These are phyloP conservation scores for Ganoderma lingzhi DNA, from an alignment of 1,284 basidiomycete genomes.

Conservation along the genomic window DNA sequence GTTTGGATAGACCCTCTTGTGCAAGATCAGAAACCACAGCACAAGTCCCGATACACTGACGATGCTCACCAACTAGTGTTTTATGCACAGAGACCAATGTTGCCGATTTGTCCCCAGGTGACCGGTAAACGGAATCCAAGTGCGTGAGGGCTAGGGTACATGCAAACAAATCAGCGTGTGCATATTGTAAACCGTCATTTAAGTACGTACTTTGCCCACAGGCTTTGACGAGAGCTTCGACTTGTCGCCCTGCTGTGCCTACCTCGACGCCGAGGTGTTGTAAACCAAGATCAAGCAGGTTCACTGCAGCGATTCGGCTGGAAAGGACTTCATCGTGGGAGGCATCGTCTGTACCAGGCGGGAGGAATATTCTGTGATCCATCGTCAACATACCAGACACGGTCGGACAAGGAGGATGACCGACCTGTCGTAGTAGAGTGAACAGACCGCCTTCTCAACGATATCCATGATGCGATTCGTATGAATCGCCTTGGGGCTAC, in stretches of 20 bases:
- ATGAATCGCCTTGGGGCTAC: constrained; percentile 47
- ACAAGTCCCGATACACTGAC: background rate
- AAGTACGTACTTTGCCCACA: constrained; percentile 80
- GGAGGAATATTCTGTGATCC: constrained; percentile 63
- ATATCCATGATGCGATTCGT: constrained; percentile 69
- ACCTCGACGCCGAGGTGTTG: constrained; percentile 87
- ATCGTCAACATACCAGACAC: constrained; percentile 3
- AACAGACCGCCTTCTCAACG: constrained; percentile 76
- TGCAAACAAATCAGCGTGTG: constrained; percentile 3
- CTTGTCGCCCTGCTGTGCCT: constrained; percentile 57
- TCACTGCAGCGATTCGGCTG: constrained; percentile 88
- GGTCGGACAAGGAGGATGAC: constrained; percentile 12
- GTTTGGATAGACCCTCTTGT: constrained; percentile 70
- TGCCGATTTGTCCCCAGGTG: constrained; percentile 82
- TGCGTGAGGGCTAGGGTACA: constrained; percentile 67
- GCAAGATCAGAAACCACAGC: background rate
- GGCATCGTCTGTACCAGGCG: constrained; percentile 77
- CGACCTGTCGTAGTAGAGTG: constrained; percentile 65
- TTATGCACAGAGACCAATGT: constrained; percentile 87
- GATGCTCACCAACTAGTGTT: constrained; percentile 75
- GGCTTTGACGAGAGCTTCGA: constrained; percentile 71
- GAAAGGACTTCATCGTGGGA: constrained; percentile 90
- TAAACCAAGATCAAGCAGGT: constrained; percentile 86
- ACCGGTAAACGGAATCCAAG: constrained; percentile 66
- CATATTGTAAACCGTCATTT: background rate